Evolutionary conservation across 495 filamentous ascomycete species (phyloP), one percentile per base, ranked within the genome.

Genomic region (Aspergillus mulundensis): DNA sequence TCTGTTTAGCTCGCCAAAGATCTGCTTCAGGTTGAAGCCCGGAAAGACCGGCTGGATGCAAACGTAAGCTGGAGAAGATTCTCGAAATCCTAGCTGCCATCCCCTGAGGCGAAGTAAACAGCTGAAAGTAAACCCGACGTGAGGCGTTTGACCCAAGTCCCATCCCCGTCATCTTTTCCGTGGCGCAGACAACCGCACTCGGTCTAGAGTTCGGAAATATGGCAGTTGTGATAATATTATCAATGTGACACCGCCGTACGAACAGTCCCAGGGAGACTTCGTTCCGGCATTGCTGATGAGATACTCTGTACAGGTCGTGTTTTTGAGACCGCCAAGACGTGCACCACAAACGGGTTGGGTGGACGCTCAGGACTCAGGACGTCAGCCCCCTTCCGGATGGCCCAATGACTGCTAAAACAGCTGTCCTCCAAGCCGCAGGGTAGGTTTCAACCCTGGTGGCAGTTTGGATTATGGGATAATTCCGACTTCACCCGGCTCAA

Each of bases 401-500:
- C 50, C 61, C 34, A 58, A 58, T 55, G 24, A 50, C 60, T 49
- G 47, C 45, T 32, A 38, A 52, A 57, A 57, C 54, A 53, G 53
- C 56, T 53, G 50, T 57, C 45, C 40, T 43, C 44, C 57, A 41
- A 47, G 54, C 44, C 10, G 50, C 30, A 53, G 56, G 58, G 54
- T 55, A 42, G 46, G 25, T 46, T 56, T 40, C 44, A 50, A 48
- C 41, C 54, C 42, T 30, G 48, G 48, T 53, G 46, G 60, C 56
- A 63, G 45, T 56, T 59, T 57, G 38, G 44, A 41, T 52, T 28
- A 50, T 49, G 49, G 50, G 56, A 45, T 21, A 39, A 41, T 24
- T 48, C 36, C 49, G 44, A 21, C n/a, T 23, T 30, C 23, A 21
- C 20, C 32, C 56, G 50, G 58, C 65, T 96, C 91, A 96, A 75